phyloP scores from a whole-genome alignment of 768 basidiomycete species.

The Hypholoma fasciculare region DNA sequence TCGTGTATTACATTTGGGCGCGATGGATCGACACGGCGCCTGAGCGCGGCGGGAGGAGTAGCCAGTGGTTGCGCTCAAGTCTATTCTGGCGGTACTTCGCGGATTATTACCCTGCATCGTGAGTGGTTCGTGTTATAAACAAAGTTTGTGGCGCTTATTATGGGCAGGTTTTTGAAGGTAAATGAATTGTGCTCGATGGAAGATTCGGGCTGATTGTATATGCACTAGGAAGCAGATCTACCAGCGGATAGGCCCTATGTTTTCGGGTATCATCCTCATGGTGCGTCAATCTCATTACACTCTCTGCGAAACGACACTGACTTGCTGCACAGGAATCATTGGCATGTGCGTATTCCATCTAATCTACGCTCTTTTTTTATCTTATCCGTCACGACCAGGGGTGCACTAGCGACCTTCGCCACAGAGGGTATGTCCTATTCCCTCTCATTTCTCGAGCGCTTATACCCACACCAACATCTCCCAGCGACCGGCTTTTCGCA shows the following conservation, averaged over 20 bases:
- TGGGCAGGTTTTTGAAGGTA: conserved; percentile 55
- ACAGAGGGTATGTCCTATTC: conserved; percentile 68
- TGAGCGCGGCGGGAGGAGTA: conserved; percentile 68
- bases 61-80: conserved; percentile 69
- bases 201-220: background rate
- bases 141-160: conserved; percentile 22
- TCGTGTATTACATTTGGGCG: conserved; percentile 79
- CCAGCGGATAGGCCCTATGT: conserved; percentile 92
- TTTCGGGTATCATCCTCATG: conserved; percentile 99
- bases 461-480: conserved; percentile 1
- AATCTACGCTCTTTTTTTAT: background rate
- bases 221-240: conserved; percentile 77
- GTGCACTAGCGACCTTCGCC: conserved; percentile 93
- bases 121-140: conserved; percentile 32
- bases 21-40: conserved; percentile 75
- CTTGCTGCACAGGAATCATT: conserved; percentile 72
- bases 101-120: conserved; percentile 90
- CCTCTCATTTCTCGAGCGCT: background rate
- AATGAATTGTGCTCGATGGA: background rate
- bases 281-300: conserved; percentile 37
- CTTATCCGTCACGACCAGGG: conserved; percentile 47
- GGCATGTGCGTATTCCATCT: conserved; percentile 71
- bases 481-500: conserved; percentile 87
- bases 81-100: conserved; percentile 89
- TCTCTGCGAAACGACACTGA: background rate